Evolutionary conservation across 2,329 filamentous ascomycete genomes (phyloP).

Genomic region (Penicillium sclerotigenum): DNA sequence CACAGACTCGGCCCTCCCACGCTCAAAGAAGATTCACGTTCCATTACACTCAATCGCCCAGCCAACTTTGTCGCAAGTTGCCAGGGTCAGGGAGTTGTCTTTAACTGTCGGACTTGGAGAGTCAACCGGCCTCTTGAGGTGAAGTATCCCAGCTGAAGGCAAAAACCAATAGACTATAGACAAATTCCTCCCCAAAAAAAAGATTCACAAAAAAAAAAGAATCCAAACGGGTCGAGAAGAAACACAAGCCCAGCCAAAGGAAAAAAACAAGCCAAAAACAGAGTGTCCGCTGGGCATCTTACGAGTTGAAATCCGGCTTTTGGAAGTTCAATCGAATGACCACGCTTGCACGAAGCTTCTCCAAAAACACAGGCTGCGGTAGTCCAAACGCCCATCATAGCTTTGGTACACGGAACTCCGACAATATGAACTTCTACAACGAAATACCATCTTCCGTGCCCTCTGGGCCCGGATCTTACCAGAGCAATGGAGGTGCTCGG

Average conservation of each 20-base stretch:
- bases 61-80: constrained; percentile 9
- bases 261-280: constrained; percentile 6
- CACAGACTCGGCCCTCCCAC: not conserved
- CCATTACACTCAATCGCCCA: not conserved
- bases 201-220: not conserved
- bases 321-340: constrained; percentile 12
- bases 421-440: constrained; percentile 2
- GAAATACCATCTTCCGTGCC: too few relatives aligned
- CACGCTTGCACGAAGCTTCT: constrained; percentile 6
- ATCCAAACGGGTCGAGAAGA: not conserved
- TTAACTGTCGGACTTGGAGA: constrained; percentile 18
- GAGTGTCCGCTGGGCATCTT: constrained; percentile 4
- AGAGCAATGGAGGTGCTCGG: too few relatives aligned
- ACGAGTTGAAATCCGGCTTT: constrained; percentile 22
- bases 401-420: not conserved
- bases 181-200: constrained; percentile 2
- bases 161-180: not conserved
- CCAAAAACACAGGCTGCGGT: not conserved
- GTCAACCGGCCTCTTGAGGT: constrained; percentile 14
- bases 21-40: not conserved
- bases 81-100: constrained; percentile 10
- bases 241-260: not conserved
- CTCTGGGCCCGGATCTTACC: too few relatives aligned
- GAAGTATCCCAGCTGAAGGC: constrained; percentile 3
- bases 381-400: not conserved